Conservation (phyloP, 352 stramenopile genomes). For the Phytophthora macrochlamydospora region DNA sequence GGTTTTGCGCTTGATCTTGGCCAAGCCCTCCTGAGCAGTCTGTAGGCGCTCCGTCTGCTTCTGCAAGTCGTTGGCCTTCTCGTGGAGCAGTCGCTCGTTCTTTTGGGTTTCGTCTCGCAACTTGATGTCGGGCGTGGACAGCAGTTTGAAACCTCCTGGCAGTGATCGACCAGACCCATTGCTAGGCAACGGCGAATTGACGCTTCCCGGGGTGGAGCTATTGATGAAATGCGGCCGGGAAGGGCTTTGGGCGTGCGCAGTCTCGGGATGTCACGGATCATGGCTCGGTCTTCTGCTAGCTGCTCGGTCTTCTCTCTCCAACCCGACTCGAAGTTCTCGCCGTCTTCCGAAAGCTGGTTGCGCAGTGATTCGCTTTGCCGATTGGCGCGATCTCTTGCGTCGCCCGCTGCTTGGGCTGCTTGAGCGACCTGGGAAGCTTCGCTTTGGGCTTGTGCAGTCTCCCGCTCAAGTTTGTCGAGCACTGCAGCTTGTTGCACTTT, state of each 20-base stretch:
- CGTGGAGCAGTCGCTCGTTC: slow-evolving; percentile 73
- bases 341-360: slow-evolving; percentile 78
- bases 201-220: slow-evolving; percentile 22
- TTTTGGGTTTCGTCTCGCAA: slow-evolving; percentile 80
- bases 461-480: slow-evolving; percentile 79
- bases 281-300: slow-evolving; percentile 84
- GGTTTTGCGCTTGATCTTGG: slow-evolving; percentile 90
- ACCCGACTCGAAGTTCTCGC: slow-evolving; percentile 82
- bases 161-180: slow-evolving; percentile 22
- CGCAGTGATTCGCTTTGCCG: slow-evolving; percentile 79
- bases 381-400: slow-evolving; percentile 86
- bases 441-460: slow-evolving; percentile 84
- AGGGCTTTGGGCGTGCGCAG: slow-evolving; percentile 65
- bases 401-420: slow-evolving; percentile 80
- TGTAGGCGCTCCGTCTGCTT: slow-evolving; percentile 73
- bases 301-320: slow-evolving; percentile 86
- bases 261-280: slow-evolving; percentile 77
- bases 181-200: slow-evolving; percentile 10
- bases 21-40: slow-evolving; percentile 80
- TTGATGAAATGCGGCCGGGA: slow-evolving; percentile 43
- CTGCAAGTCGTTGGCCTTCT: slow-evolving; percentile 79
- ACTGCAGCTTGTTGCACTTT: slow-evolving; percentile 81
- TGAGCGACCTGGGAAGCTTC: slow-evolving; percentile 81
- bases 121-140: slow-evolving; percentile 72
- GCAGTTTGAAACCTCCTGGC: slow-evolving; percentile 51